Evolutionary conservation across 495 filamentous ascomycete genomes (phyloP).

Genomic region (Baudoinia panamericana): DNA sequence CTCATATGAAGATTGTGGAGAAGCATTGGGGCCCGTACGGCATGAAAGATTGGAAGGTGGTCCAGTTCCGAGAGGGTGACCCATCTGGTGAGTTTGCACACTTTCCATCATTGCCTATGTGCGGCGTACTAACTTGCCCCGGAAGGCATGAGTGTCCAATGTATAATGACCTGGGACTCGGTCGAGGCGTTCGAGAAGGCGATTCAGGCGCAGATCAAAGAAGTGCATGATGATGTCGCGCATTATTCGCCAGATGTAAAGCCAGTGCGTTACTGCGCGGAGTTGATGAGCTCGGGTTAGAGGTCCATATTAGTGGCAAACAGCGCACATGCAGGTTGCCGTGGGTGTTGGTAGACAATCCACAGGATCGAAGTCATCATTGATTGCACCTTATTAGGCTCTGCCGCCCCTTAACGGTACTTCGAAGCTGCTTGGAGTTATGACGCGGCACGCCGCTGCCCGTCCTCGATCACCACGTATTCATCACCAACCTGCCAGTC

Average conservation of each 20-base stretch:
- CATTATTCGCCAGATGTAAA: slow-evolving; percentile 16
- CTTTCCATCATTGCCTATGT: too few relatives aligned
- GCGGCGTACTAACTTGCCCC: neutral
- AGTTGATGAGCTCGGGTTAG: too few relatives aligned
- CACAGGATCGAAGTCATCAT: too few relatives aligned
- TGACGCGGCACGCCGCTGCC: too few relatives aligned
- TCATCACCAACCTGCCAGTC: slow-evolving; percentile 35
- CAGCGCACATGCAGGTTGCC: too few relatives aligned
- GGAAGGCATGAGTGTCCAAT: slow-evolving; percentile 9
- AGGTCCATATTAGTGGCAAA: too few relatives aligned
- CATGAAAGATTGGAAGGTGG: slow-evolving; percentile 15
- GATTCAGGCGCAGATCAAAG: slow-evolving; percentile 8
- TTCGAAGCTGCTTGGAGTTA: too few relatives aligned
- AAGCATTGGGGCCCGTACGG: slow-evolving; percentile 20
- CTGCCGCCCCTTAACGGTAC: too few relatives aligned
- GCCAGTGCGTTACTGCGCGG: slow-evolving; percentile 10
- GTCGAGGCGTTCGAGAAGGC: slow-evolving; percentile 16
- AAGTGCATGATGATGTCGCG: slow-evolving; percentile 19
- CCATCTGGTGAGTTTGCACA: slow-evolving; percentile 4
- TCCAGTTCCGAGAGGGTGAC: slow-evolving; percentile 5
- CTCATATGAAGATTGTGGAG: slow-evolving; percentile 20
- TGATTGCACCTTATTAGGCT: too few relatives aligned
- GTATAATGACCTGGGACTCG: slow-evolving; percentile 20
- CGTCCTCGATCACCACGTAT: slow-evolving; percentile 32
- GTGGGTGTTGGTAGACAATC: too few relatives aligned